Conservation (phyloP, 768 basidiomycete species). For the Clavulina sp. region DNA sequence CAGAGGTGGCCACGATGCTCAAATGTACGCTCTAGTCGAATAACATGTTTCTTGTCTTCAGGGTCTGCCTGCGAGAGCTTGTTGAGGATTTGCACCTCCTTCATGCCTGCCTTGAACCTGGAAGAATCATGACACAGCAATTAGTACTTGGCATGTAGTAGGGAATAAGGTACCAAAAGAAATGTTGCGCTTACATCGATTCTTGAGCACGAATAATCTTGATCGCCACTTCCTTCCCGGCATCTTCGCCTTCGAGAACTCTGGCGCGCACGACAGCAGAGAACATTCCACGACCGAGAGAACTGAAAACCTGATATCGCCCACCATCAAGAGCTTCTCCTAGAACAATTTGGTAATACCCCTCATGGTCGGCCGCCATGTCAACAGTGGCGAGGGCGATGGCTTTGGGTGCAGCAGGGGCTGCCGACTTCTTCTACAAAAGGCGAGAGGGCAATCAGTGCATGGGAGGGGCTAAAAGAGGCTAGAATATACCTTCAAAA, state of each 20-base stretch:
- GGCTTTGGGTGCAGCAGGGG: not conserved
- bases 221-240: slow-evolving; percentile 71
- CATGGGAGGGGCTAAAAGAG: not conserved
- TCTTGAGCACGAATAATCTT: slow-evolving; percentile 94
- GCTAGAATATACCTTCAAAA: not conserved
- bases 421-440: no score
- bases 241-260: slow-evolving; percentile 42
- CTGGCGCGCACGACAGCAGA: slow-evolving; percentile 89
- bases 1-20: slow-evolving; percentile 96
- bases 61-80: slow-evolving; percentile 80
- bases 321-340: slow-evolving; percentile 88
- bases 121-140: slow-evolving; percentile 1
- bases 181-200: slow-evolving; percentile 53
- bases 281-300: slow-evolving; percentile 98
- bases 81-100: slow-evolving; percentile 78
- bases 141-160: not conserved
- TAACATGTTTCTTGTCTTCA: slow-evolving; percentile 91
- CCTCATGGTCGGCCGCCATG: slow-evolving; percentile 83
- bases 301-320: slow-evolving; percentile 86
- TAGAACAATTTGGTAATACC: slow-evolving; percentile 86
- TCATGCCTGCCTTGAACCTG: slow-evolving; percentile 89
- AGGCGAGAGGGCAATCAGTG: no score
- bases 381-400: slow-evolving; percentile 40
- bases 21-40: slow-evolving; percentile 85
- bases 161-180: not conserved